Evolutionary conservation across 306 rosid genomes (phyloP).

Genomic region (Pterocarpus macrocarpus): DNA sequence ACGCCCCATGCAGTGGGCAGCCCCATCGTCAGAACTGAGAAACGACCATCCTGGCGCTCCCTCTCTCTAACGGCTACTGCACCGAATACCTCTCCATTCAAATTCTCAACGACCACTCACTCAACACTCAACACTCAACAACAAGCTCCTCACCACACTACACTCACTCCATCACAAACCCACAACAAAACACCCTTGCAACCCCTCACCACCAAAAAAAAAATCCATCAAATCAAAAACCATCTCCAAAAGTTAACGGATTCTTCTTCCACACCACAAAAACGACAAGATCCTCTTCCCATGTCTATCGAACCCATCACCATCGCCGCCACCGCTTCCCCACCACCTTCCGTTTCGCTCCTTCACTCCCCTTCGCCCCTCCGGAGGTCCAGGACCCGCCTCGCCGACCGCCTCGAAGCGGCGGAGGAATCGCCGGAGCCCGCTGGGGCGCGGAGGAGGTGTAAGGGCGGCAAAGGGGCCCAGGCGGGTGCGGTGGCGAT

Average conservation of each 20-base stretch:
- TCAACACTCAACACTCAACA: too few species aligned
- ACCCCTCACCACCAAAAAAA: too few species aligned
- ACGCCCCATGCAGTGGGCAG: too few species aligned
- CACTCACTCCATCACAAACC: too few species aligned
- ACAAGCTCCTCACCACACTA: too few species aligned
- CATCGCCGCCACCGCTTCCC: constrained; percentile 39
- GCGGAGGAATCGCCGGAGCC: constrained; percentile 62
- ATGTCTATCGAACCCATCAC: constrained; percentile 50
- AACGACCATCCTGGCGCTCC: too few species aligned
- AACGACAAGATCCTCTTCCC: constrained; percentile 25
- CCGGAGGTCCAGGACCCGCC: constrained; percentile 65
- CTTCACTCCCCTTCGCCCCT: constrained; percentile 58
- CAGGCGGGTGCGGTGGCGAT: constrained; percentile 45
- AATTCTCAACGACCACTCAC: too few species aligned
- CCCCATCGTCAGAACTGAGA: too few species aligned
- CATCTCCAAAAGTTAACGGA: constrained; percentile 45
- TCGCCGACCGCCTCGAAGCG: constrained; percentile 62
- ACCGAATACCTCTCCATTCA: too few species aligned
- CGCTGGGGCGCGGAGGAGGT: constrained; percentile 52
- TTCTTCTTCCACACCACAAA: constrained; percentile 50
- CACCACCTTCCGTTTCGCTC: constrained; percentile 63
- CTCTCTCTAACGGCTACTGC: too few species aligned
- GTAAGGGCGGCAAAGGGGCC: constrained; percentile 55
- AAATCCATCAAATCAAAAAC: too few species aligned
- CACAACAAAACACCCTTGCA: too few species aligned